Evolutionary conservation across 768 basidiomycete genomes (phyloP).

Genomic region (Coprinopsis marcescibilis): DNA sequence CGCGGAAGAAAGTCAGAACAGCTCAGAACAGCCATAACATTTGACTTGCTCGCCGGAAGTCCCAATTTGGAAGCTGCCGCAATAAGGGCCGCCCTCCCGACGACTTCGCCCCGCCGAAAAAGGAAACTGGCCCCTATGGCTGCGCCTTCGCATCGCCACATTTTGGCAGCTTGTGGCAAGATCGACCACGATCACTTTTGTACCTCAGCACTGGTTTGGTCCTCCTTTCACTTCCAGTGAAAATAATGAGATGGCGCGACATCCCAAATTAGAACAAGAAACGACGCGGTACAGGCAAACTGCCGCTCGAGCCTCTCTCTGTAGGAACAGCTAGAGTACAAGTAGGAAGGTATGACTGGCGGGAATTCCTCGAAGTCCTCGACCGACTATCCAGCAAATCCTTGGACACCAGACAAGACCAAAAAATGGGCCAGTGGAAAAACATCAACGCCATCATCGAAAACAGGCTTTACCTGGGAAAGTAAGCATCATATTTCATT

Average conservation of each 20-base stretch:
- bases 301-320: conserved; percentile 5
- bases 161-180: no score
- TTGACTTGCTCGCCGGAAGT: not conserved
- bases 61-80: not conserved
- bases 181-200: no score
- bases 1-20: not conserved
- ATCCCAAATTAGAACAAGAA: conserved; percentile 3
- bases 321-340: conserved; percentile 3
- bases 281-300: not conserved
- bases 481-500: conserved; percentile 49
- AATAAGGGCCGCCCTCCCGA: not conserved
- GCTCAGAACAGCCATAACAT: not conserved
- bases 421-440: conserved; percentile 49
- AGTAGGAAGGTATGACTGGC: not conserved
- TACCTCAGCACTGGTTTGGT: conserved; percentile 3
- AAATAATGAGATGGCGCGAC: not conserved
- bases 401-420: not conserved
- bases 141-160: conserved; percentile 2
- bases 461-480: conserved; percentile 65
- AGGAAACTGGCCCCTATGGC: not conserved
- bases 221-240: not conserved
- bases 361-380: conserved; percentile 3
- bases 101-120: not conserved
- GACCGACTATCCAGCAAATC: not conserved
- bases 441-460: conserved; percentile 65